phyloP scores from a whole-genome alignment of 345 rosid genomes.

The Carallia brachiata region DNA sequence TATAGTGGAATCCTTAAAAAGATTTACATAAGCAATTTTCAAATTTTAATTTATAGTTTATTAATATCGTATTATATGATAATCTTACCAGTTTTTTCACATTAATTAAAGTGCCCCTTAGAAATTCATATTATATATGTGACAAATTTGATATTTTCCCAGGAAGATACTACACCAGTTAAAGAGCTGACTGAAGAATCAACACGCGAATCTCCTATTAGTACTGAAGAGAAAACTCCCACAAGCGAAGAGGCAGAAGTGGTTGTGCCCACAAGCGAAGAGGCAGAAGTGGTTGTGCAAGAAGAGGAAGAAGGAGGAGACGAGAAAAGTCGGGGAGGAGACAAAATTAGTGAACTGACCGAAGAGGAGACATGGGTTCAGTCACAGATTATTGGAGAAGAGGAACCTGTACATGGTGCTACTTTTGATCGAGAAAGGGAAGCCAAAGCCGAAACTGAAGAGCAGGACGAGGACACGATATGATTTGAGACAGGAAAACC shows the following conservation, averaged over 20 bases:
- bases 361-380: background rate
- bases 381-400: conserved; percentile 6
- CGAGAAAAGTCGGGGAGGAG: background rate
- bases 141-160: background rate
- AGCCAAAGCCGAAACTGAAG: background rate
- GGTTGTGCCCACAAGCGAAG: conserved; percentile 10
- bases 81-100: too few species aligned
- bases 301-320: conserved; percentile 12
- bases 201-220: background rate
- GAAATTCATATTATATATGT: too few species aligned
- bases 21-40: too few species aligned
- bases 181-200: background rate
- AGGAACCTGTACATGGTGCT: background rate
- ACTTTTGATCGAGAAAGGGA: conserved; percentile 1
- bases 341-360: background rate
- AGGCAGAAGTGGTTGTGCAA: conserved; percentile 12
- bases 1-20: too few species aligned
- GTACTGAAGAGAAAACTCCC: conserved; percentile 14
- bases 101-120: too few species aligned
- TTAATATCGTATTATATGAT: too few species aligned
- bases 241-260: conserved; percentile 14
- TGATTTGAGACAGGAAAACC: background rate
- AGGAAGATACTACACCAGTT: conserved; percentile 12
- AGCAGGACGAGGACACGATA: conserved; percentile 1
- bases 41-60: too few species aligned